Conservation (phyloP, 371 early-diverging fungal genomes). For the Mucor plumbeus region DNA sequence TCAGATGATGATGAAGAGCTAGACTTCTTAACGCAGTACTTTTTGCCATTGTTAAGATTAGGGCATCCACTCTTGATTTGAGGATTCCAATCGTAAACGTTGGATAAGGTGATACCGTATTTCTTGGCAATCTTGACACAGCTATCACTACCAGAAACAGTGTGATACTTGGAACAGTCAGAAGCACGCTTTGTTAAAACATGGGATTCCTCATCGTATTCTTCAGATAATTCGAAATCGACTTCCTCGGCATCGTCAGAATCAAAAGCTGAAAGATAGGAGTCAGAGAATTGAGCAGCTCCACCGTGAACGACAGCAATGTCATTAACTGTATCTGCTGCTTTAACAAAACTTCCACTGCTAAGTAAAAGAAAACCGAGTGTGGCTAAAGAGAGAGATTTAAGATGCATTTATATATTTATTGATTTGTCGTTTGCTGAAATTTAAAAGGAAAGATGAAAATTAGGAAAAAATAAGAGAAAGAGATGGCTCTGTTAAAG, state of each 20-base stretch:
- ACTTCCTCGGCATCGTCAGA: slow-evolving; percentile 31
- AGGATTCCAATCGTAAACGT: slow-evolving; percentile 39
- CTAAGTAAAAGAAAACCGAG: slow-evolving; percentile 30
- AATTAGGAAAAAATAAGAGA: background rate
- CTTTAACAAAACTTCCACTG: slow-evolving; percentile 17
- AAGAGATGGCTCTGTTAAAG: slow-evolving; percentile 1
- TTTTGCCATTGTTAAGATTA: slow-evolving; percentile 46
- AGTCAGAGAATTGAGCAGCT: slow-evolving; percentile 8
- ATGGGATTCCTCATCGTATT: slow-evolving; percentile 27
- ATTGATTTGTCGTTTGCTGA: background rate
- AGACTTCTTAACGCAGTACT: slow-evolving; percentile 41
- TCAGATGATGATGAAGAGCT: slow-evolving; percentile 4
- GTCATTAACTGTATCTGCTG: background rate
- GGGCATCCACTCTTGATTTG: slow-evolving; percentile 44
- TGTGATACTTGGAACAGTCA: slow-evolving; percentile 33
- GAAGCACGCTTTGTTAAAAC: slow-evolving; percentile 27
- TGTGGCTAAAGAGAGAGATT: slow-evolving; percentile 33
- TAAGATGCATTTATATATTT: slow-evolving; percentile 24
- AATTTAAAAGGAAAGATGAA: background rate
- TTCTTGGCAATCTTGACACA: slow-evolving; percentile 38
- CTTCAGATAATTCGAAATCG: slow-evolving; percentile 37
- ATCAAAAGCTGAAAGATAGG: slow-evolving; percentile 37
- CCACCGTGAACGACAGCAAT: slow-evolving; percentile 15
- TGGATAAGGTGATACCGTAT: slow-evolving; percentile 28
- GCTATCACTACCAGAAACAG: slow-evolving; percentile 38